Evolutionary conservation across 2,329 filamentous ascomycete genomes (phyloP).

Genomic region (Xylariaceae sp.): DNA sequence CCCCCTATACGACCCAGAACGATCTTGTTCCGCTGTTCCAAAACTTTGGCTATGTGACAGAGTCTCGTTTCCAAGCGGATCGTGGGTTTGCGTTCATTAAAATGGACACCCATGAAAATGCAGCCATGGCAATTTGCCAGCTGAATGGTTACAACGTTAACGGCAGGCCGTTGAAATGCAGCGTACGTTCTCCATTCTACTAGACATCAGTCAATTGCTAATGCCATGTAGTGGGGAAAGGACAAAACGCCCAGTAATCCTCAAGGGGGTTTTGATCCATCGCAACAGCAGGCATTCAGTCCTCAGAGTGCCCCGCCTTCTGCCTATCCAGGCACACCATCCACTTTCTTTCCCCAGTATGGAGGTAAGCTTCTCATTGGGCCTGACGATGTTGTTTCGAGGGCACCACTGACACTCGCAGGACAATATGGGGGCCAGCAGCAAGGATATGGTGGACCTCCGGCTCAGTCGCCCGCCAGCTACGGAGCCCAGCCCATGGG

Average conservation of each 20-base stretch:
- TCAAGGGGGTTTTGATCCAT: constrained; percentile 75
- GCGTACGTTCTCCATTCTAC: constrained; percentile 69
- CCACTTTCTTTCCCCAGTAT: constrained; percentile 92
- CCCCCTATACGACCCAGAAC: constrained; percentile 95
- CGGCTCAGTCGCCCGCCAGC: constrained; percentile 66
- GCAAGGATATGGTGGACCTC: constrained; percentile 68
- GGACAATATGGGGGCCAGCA: constrained; percentile 70
- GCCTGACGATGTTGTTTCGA: constrained; percentile 29
- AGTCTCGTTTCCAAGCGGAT: constrained; percentile 97
- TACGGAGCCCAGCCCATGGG: constrained; percentile 73
- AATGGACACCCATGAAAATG: constrained; percentile 98
- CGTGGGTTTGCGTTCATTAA: constrained; percentile 98
- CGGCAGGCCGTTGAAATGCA: constrained; percentile 95
- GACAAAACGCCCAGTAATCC: constrained; percentile 87
- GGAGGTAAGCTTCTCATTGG: constrained; percentile 65
- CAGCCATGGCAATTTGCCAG: constrained; percentile 97
- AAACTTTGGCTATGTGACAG: constrained; percentile 97
- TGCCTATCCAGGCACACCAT: constrained; percentile 79
- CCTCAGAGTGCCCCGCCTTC: constrained; percentile 76
- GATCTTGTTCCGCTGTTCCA: constrained; percentile 98
- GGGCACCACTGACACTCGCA: constrained; percentile 43
- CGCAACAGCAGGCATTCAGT: constrained; percentile 70
- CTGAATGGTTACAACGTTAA: constrained; percentile 98
- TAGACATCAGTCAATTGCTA: constrained; percentile 37
- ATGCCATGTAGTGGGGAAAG: constrained; percentile 85